A percentile compares a stretch with the other conserved stretches of the same genome.
These are phyloP conservation scores for Pseudopediastrum boryanum DNA, from an alignment of 139 green algal species.

Conservation along the genomic window DNA sequence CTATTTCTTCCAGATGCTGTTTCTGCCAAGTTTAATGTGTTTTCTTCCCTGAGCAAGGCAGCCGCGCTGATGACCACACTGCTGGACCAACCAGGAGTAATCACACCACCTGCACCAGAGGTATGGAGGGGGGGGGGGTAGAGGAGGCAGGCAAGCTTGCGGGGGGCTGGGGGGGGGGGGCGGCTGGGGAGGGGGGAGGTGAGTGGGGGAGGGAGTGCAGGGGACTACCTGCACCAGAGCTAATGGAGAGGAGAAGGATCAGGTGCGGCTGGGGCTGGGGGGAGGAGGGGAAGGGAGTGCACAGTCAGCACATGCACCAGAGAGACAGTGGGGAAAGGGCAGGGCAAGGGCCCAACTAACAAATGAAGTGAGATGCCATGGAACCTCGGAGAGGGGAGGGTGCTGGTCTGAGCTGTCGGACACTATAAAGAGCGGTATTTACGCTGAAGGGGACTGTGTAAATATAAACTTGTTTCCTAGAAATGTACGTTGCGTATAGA, in stretches of 20 bases:
- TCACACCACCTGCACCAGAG: neutral
- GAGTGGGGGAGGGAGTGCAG: neutral
- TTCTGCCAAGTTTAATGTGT: neutral
- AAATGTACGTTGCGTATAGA: too few species aligned
- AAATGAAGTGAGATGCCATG: too few species aligned
- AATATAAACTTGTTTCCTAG: too few species aligned
- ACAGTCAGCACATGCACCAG: too few species aligned
- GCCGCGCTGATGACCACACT: too few species aligned
- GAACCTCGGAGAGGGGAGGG: too few species aligned
- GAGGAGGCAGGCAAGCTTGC: neutral
- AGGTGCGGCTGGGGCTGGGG: neutral
- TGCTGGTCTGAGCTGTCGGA: too few species aligned
- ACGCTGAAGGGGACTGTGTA: too few species aligned
- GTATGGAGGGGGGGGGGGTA: neutral
- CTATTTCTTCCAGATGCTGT: neutral
- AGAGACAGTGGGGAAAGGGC: too few species aligned
- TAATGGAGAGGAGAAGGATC: neutral
- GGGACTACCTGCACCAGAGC: conserved; percentile 11
- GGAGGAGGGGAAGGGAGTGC: neutral
- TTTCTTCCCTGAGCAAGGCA: too few species aligned
- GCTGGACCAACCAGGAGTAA: neutral
- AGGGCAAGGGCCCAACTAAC: too few species aligned
- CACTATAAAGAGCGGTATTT: too few species aligned
- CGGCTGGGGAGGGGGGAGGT: neutral
- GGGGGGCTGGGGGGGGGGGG: neutral